Percentiles rank a stretch among this genome's conserved stretches.
These are phyloP conservation scores for Ganoderma meredithae DNA, from an alignment of 1,284 basidiomycete genomes.

Conservation along the genomic window DNA sequence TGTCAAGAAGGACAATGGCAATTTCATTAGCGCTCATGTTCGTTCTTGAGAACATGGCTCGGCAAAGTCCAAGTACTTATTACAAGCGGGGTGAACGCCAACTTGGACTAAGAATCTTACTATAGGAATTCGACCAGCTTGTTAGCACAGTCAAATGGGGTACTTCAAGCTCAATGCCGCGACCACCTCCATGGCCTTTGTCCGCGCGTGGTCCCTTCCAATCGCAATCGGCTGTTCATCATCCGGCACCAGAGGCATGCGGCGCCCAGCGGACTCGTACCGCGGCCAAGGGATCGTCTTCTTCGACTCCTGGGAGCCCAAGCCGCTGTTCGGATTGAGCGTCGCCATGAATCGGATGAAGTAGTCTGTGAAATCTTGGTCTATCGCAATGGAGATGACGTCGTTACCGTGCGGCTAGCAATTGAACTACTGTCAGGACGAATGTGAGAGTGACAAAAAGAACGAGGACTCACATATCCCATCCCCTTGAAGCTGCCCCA, in stretches of 20 bases:
- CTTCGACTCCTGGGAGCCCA: background rate
- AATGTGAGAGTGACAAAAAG: no score
- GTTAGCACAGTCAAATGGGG: background rate
- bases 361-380: slow-evolving; percentile 20
- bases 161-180: background rate
- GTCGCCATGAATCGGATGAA: slow-evolving; percentile 24
- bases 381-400: slow-evolving; percentile 17
- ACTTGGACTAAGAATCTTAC: no score
- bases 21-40: no score
- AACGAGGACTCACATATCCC: background rate
- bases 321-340: slow-evolving; percentile 43
- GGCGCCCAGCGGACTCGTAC: slow-evolving; percentile 18
- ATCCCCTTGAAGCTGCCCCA: background rate
- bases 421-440: no score
- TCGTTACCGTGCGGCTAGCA: slow-evolving; percentile 23
- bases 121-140: no score
- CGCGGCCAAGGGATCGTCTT: slow-evolving; percentile 30
- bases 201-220: slow-evolving; percentile 10
- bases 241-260: slow-evolving; percentile 29
- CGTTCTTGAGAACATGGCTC: no score
- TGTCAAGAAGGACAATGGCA: no score
- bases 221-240: slow-evolving; percentile 18
- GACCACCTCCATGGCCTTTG: background rate
- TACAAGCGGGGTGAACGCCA: no score
- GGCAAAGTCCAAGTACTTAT: no score